Percentiles rank a stretch among this genome's conserved stretches.
Conservation (phyloP, 2,329 filamentous ascomycete genomes). For the Phyllosticta paracitricarpa region DNA sequence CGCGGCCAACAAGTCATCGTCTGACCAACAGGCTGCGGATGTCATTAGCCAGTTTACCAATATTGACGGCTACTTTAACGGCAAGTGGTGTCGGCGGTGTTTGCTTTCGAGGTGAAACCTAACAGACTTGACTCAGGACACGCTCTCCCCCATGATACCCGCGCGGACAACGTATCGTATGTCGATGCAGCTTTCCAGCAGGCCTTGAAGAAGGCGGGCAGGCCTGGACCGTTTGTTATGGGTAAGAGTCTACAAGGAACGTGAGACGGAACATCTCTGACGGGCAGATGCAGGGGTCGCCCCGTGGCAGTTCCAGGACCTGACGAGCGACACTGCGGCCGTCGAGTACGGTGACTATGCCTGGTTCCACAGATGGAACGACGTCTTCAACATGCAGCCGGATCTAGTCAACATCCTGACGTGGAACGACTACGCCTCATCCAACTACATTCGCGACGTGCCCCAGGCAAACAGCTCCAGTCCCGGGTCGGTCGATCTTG, state of each 20-base stretch:
- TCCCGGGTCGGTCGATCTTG: slow-evolving; percentile 10
- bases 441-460: slow-evolving; percentile 30
- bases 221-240: slow-evolving; percentile 30
- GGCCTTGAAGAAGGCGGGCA: slow-evolving; percentile 22
- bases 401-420: slow-evolving; percentile 31
- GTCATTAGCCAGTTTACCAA: slow-evolving; percentile 23
- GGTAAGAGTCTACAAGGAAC: slow-evolving; percentile 15
- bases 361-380: slow-evolving; percentile 21
- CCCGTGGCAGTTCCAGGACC: slow-evolving; percentile 32
- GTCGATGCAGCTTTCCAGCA: slow-evolving; percentile 26
- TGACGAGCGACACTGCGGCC: slow-evolving; percentile 23
- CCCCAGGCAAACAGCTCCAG: slow-evolving; percentile 21
- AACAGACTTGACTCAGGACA: slow-evolving; percentile 28
- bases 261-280: slow-evolving; percentile 2
- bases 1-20: slow-evolving; percentile 17
- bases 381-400: slow-evolving; percentile 20
- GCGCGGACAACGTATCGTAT: not conserved
- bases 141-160: slow-evolving; percentile 11
- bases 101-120: not conserved
- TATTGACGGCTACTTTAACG: slow-evolving; percentile 30
- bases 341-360: slow-evolving; percentile 30
- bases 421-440: slow-evolving; percentile 32
- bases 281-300: slow-evolving; percentile 21
- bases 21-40: slow-evolving; percentile 16
- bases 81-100: slow-evolving; percentile 8